phyloP scores from a whole-genome alignment of 345 rosid species.

The Ricinus communis region DNA sequence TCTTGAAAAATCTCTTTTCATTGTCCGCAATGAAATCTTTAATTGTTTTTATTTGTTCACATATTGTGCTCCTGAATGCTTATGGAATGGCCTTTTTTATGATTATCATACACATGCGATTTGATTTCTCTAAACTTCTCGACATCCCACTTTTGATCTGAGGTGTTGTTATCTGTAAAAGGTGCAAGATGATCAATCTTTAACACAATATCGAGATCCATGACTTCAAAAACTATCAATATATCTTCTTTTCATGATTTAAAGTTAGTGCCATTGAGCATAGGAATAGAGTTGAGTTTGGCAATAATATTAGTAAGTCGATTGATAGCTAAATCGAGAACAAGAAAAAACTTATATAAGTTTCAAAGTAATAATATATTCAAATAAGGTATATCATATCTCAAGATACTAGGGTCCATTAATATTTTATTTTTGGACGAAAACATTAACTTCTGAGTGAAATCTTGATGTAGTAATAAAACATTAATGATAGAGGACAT shows the following conservation, averaged over 20 bases:
- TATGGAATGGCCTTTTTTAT: not conserved
- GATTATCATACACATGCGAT: too few species aligned
- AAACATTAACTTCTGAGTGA: not conserved
- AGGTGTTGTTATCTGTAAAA: not conserved
- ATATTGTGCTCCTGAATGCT: not conserved
- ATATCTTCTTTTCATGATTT: slow-evolving; percentile 10
- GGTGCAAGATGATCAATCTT: not conserved
- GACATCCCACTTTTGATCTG: not conserved
- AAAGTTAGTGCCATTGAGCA: not conserved
- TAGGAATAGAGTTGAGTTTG: not conserved
- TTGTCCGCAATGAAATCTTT: not conserved
- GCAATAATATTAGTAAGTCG: not conserved
- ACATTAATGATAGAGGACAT: too few species aligned
- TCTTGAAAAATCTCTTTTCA: slow-evolving; percentile 21
- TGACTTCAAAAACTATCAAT: not conserved
- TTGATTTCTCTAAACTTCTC: slow-evolving; percentile 11
- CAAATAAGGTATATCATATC: not conserved
- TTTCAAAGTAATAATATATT: not conserved
- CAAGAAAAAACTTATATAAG: not conserved
- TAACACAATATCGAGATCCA: slow-evolving; percentile 15
- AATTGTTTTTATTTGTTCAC: not conserved
- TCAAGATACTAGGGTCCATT: not conserved
- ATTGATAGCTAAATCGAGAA: not conserved
- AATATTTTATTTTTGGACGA: not conserved
- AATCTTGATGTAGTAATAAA: not conserved